Evolutionary conservation across 169 alveolate species (phyloP).

Genomic region (Cryptosporidium andersoni): DNA sequence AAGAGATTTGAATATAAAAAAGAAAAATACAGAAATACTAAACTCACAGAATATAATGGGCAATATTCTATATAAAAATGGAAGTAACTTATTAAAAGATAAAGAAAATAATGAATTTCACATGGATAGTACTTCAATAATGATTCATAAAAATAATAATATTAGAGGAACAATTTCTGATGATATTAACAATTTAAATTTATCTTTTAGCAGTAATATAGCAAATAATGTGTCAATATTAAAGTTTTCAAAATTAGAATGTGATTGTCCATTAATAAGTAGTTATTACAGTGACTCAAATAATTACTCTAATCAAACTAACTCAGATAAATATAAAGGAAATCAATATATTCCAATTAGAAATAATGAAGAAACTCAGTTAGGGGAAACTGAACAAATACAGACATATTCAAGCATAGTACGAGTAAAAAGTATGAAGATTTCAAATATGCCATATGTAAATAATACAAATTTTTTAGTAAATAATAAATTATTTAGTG

Average conservation of each 20-base stretch:
- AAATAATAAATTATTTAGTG: too few relatives aligned
- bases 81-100: too few relatives aligned
- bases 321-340: not conserved
- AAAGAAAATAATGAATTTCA: too few relatives aligned
- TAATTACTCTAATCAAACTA: not conserved
- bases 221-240: slow-evolving; percentile 3
- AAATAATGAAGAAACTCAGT: too few relatives aligned
- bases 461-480: too few relatives aligned
- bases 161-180: not conserved
- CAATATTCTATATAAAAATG: too few relatives aligned
- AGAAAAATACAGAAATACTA: not conserved
- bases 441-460: too few relatives aligned
- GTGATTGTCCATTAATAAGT: slow-evolving; percentile 13
- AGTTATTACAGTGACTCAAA: not conserved
- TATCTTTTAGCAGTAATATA: not conserved
- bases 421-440: too few relatives aligned
- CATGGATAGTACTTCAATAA: too few relatives aligned
- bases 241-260: slow-evolving; percentile 10
- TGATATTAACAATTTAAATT: not conserved
- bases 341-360: not conserved
- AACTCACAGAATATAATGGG: not conserved
- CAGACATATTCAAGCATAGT: too few relatives aligned
- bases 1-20: not conserved
- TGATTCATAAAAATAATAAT: not conserved
- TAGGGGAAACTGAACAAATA: too few relatives aligned